phyloP scores from a whole-genome alignment of 768 basidiomycete genomes.

The Kwoniella newhampshirensis region DNA sequence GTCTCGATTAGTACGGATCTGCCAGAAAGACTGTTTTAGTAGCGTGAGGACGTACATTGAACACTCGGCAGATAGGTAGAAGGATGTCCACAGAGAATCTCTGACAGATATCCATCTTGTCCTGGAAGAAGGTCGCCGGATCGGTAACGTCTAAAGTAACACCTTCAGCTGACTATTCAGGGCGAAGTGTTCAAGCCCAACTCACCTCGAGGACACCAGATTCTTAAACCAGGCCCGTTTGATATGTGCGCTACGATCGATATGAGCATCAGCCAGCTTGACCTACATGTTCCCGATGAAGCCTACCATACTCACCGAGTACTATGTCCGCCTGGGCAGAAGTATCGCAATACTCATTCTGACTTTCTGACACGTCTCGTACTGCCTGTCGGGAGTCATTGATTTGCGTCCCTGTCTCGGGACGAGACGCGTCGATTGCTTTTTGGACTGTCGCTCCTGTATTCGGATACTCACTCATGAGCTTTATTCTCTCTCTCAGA shows the following conservation, averaged over 20 bases:
- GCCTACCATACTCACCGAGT: slow-evolving; percentile 16
- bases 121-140: slow-evolving; percentile 48
- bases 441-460: slow-evolving; percentile 43
- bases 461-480: background rate
- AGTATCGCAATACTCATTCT: slow-evolving; percentile 50
- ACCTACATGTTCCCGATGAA: background rate
- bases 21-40: background rate
- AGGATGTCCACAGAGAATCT: slow-evolving; percentile 71
- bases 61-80: slow-evolving; percentile 66
- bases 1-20: background rate
- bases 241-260: background rate
- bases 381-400: slow-evolving; percentile 46
- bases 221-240: slow-evolving; percentile 11
- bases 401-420: slow-evolving; percentile 51
- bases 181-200: background rate
- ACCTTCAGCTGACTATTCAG: background rate
- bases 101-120: slow-evolving; percentile 57
- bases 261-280: background rate
- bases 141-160: slow-evolving; percentile 62
- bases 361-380: slow-evolving; percentile 53
- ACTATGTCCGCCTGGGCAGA: slow-evolving; percentile 45
- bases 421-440: slow-evolving; percentile 50
- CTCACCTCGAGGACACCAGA: slow-evolving; percentile 21
- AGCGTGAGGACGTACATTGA: slow-evolving; percentile 54
- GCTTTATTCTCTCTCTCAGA: background rate